Evolutionary conservation across 2,329 filamentous ascomycete genomes (phyloP), one percentile per base, ranked within the genome.

Genomic region (Chlorencoelia australis): DNA sequence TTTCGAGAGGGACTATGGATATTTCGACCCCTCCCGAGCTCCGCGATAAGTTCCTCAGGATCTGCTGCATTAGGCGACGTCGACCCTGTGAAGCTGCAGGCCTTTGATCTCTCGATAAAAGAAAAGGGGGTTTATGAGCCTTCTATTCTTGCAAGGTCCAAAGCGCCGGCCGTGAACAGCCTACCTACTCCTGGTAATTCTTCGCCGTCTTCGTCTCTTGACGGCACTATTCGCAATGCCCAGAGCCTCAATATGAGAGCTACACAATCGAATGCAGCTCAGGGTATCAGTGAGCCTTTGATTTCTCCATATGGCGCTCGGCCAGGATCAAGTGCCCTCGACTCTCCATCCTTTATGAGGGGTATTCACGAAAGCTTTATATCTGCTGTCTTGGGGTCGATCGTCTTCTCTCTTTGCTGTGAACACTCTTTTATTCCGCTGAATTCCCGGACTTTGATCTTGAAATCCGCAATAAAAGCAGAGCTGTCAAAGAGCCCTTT

Each of bases 331-430:
- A 37, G 39, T n/a, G 20, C 33, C 26, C 34, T 37, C 8, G 45
- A 50, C n/a, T 28, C 27, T 4, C 37, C 33, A 14, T 27, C 45
- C 18, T 45, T 47, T 19, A 20, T 41, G 24, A 55, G 47, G 35
- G 47, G 53, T 19, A 46, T 58, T 5, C 52, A 59, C 34, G 54
- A 57, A 32, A 41, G 45, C 11, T 56, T 59, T 25, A 51, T 59
- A 30, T 56, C 56, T 30, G 49, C 56, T 9, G 51, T 57, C 14
- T 48, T 57, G 18, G 49, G 48, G 14, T 53, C 53, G 14, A 40
- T 58, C 17, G 42, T 51, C 3, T 54, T 50, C 42, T 44, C 48
- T 31, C 53, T 59, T 31, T 56, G 54, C 36, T 50, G 46, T 30
- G 51, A 55, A 28, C 43, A 54, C 28, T 44, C 45, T 11, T 55